These are phyloP conservation scores for Mesotaenium endlicherianum DNA, from an alignment of 139 green algal species.

Conservation along the genomic window DNA sequence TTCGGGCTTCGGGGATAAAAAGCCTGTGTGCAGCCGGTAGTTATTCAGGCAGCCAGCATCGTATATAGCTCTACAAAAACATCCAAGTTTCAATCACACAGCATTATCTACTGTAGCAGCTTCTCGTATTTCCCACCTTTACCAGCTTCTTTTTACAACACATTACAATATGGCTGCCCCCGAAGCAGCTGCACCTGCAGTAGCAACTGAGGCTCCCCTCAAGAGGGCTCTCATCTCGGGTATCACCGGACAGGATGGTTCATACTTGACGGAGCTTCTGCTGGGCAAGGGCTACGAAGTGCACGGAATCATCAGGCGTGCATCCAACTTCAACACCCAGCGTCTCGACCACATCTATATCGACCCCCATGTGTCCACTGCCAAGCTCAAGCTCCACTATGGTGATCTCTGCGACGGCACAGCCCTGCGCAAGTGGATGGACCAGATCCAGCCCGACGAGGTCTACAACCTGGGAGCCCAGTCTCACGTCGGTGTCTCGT, in stretches of 20 bases:
- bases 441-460: slow-evolving; percentile 62
- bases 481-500: slow-evolving; percentile 72
- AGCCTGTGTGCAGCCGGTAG: no score
- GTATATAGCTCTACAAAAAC: no score
- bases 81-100: no score
- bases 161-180: slow-evolving; percentile 19
- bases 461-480: slow-evolving; percentile 80
- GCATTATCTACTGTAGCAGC: no score
- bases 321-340: slow-evolving; percentile 64
- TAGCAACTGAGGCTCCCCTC: slow-evolving; percentile 2
- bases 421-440: slow-evolving; percentile 50
- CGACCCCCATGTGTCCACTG: slow-evolving; percentile 31
- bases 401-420: slow-evolving; percentile 66
- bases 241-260: slow-evolving; percentile 69
- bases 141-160: no score
- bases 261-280: slow-evolving; percentile 72
- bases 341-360: slow-evolving; percentile 65
- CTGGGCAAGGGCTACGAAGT: slow-evolving; percentile 71
- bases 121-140: no score
- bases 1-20: no score
- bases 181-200: background rate
- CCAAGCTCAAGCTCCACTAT: slow-evolving; percentile 58
- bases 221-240: slow-evolving; percentile 69
- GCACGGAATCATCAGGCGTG: slow-evolving; percentile 66
- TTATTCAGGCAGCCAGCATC: no score